Evolutionary conservation across 768 basidiomycete species (phyloP), one percentile per base, ranked within the genome.

Genomic region (Gautieria morchelliformis): DNA sequence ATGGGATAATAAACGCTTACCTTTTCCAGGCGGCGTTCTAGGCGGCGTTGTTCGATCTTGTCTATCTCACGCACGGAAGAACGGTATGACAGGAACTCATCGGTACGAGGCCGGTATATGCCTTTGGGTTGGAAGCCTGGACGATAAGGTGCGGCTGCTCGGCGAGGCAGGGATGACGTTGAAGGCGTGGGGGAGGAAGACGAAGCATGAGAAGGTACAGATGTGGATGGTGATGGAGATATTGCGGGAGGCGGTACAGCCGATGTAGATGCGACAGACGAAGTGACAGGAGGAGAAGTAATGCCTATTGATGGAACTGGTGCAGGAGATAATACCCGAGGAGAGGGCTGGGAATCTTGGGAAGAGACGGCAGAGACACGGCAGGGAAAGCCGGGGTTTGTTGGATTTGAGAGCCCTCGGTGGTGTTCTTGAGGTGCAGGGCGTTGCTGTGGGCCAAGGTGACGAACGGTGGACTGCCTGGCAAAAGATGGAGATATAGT

Each of bases 101-200:
- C 92, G 7, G 93, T 96, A 39, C 87, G 80, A 5, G 78, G 83
- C 12, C 84, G 74, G 66, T 82, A 85, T 5, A 93, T 81, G 5
- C 94, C 94, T 64, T 79, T 87, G 5, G 95, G 95, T 67, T 99
- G 95, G 67, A 97, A 99, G 1, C 93, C 92, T 3, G 90, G 84
- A 47, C 86, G 83, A 67, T 98, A 98, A 1, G 85, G 87, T 0
- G 85, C 82, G 5, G 59, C 46, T 4, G 63, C 57, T 33, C 65
- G 69, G 7, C 56, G 59, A 2, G 63, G 58, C 1, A 64, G 61
- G 6, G 42, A 39, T 27, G 56, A 27, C 3, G 35, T 39, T 24
- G 56, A 50, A 9, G 55, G n/a, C 27, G 59, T 30, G 15, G 37
- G 30, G 12, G 60, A 47, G 14, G 60, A 22, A 8, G 59, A 32